phyloP scores from a whole-genome alignment of 768 basidiomycete genomes.

The Mycena venus region DNA sequence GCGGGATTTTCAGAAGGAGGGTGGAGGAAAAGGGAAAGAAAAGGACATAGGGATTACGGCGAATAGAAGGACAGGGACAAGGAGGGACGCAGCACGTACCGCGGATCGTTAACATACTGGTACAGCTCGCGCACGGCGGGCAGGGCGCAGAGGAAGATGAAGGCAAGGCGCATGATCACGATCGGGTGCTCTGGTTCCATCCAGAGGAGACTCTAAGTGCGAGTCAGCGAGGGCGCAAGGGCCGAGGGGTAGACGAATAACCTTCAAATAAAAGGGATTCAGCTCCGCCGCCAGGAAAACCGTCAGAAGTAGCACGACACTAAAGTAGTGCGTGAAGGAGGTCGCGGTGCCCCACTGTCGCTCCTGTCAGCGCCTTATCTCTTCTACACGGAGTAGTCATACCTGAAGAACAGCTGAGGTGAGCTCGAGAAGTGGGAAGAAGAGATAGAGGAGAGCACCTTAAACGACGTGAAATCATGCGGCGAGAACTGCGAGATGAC shows the following conservation, averaged over 20 bases:
- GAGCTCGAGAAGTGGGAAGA: neutral
- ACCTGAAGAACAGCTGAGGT: too few relatives aligned
- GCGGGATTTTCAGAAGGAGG: neutral
- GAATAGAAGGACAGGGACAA: neutral
- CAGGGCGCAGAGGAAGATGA: slow-evolving; percentile 88
- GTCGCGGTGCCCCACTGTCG: slow-evolving; percentile 83
- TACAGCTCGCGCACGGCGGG: slow-evolving; percentile 88
- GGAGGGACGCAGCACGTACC: slow-evolving; percentile 58
- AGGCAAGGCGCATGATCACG: slow-evolving; percentile 77
- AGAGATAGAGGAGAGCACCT: neutral
- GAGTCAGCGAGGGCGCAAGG: neutral
- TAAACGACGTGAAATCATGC: slow-evolving; percentile 88
- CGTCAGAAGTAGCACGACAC: slow-evolving; percentile 80
- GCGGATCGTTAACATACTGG: slow-evolving; percentile 86
- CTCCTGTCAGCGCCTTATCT: neutral
- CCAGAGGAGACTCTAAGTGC: slow-evolving; percentile 73
- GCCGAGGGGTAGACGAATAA: slow-evolving; percentile 40
- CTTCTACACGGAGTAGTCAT: too few relatives aligned
- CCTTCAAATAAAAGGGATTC: slow-evolving; percentile 92
- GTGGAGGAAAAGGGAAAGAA: neutral
- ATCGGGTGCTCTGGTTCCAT: slow-evolving; percentile 94
- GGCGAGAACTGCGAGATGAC: slow-evolving; percentile 89
- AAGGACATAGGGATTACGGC: neutral
- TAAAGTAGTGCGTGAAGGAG: slow-evolving; percentile 79
- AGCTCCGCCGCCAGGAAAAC: slow-evolving; percentile 89